Percentiles rank a stretch among this genome's conserved stretches.
Evolutionary conservation across 495 filamentous ascomycete species (phyloP).

Genomic region (Podospora didyma): DNA sequence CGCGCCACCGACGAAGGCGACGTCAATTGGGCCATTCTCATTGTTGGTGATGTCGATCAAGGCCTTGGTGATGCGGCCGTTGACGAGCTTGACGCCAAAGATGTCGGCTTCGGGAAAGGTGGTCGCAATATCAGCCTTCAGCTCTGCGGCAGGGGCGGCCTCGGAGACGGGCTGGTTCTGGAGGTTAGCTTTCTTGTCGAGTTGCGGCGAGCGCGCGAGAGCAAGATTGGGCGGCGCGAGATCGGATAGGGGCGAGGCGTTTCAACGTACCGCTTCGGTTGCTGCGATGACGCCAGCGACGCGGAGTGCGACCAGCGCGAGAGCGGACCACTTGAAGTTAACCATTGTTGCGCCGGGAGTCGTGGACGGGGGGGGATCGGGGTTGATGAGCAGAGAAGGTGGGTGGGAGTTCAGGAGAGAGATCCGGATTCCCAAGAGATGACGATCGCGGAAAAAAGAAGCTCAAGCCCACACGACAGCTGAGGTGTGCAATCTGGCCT

Average conservation of each 20-base stretch:
- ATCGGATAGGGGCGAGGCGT: conserved; percentile 4
- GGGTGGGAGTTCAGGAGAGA: not conserved
- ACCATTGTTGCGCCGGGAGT: conserved; percentile 53
- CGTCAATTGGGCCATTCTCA: conserved; percentile 69
- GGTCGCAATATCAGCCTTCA: conserved; percentile 71
- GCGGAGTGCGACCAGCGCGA: conserved; percentile 68
- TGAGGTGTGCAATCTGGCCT: conserved; percentile 23
- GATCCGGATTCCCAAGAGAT: not conserved
- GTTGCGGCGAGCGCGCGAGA: not conserved
- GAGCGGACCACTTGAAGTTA: conserved; percentile 64
- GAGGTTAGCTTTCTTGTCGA: conserved; percentile 11
- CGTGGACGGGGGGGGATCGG: conserved; percentile 17
- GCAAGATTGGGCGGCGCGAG: not conserved
- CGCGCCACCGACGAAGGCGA: conserved; percentile 74
- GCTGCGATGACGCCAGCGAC: conserved; percentile 58
- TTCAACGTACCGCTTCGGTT: conserved; percentile 51
- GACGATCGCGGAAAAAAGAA: conserved; percentile 1
- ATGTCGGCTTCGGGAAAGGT: conserved; percentile 85
- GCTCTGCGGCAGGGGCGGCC: conserved; percentile 45
- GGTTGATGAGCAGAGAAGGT: conserved; percentile 18
- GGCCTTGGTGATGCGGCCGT: conserved; percentile 81
- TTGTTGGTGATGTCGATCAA: conserved; percentile 79
- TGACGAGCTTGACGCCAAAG: conserved; percentile 94
- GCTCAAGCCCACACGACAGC: not conserved
- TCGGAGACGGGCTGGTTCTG: conserved; percentile 28